Percentiles rank a stretch among this genome's conserved stretches.
Conservation (phyloP, 2,329 filamentous ascomycete species). For the Aschersonia sp. region DNA sequence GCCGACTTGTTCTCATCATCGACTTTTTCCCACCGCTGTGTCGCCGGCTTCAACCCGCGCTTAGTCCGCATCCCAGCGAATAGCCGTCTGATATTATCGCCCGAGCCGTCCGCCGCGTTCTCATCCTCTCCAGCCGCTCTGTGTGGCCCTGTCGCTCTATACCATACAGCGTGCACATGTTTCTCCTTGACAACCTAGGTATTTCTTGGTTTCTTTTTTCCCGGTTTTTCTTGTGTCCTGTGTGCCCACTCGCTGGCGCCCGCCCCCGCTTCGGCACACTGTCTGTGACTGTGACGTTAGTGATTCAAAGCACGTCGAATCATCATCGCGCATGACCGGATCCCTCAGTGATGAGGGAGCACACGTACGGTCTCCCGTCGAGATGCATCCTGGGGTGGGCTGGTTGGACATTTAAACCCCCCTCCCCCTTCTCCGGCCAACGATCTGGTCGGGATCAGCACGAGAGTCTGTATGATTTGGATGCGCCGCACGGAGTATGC, state of each 20-base stretch:
- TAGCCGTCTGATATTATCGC: neutral
- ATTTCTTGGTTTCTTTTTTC: neutral
- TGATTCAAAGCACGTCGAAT: neutral
- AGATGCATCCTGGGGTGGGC: no score
- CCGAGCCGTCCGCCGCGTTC: neutral
- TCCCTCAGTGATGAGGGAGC: no score
- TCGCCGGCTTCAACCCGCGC: neutral
- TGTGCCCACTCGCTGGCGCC: neutral
- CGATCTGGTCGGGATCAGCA: no score
- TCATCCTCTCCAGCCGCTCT: neutral
- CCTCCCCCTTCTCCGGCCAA: no score
- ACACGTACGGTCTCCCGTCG: no score
- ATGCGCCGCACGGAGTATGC: neutral
- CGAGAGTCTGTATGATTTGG: no score
- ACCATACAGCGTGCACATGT: no score
- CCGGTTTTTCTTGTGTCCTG: neutral
- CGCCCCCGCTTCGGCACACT: neutral
- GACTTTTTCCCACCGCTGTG: neutral
- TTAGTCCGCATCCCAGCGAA: neutral
- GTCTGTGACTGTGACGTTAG: neutral
- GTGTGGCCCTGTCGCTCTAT: no score
- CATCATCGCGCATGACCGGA: no score
- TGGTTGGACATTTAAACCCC: no score
- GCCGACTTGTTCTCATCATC: neutral
- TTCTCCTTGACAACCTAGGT: no score